Evolutionary conservation across 2,329 filamentous ascomycete species (phyloP).

Genomic region (Phaeosphaeriaceae sp.): DNA sequence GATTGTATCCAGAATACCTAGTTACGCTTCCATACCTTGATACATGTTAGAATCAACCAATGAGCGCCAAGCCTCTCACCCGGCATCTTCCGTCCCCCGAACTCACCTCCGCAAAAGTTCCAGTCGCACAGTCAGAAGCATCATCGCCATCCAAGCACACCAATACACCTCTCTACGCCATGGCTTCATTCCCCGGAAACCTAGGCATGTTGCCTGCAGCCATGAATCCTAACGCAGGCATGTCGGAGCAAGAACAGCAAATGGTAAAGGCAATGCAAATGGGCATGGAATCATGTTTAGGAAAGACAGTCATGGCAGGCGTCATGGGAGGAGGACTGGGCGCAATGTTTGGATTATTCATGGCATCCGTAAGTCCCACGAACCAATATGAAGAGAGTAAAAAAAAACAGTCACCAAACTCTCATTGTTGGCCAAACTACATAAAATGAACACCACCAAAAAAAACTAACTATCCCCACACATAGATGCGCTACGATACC

Average conservation of each 20-base stretch:
- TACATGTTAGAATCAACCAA: no score
- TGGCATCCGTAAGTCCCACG: constrained; percentile 78
- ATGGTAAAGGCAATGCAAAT: constrained; percentile 68
- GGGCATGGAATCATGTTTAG: constrained; percentile 89
- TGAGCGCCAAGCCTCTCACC: constrained; percentile 4
- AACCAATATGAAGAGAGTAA: no score
- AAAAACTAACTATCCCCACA: background rate
- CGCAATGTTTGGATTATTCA: constrained; percentile 94
- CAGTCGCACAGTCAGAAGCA: constrained; percentile 2
- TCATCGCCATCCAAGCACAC: constrained; percentile 11
- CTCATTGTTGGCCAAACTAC: no score
- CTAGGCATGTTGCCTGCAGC: constrained; percentile 29
- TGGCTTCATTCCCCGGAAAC: constrained; percentile 40
- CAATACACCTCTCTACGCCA: constrained; percentile 13
- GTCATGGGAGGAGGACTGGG: constrained; percentile 94
- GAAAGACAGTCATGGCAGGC: constrained; percentile 87
- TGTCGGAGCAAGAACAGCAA: constrained; percentile 54
- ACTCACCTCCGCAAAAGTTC: constrained; percentile 44
- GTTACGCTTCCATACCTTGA: no score
- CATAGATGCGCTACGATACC: constrained; percentile 96
- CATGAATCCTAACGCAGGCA: constrained; percentile 45
- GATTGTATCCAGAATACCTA: no score
- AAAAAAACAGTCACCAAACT: no score
- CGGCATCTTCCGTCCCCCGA: constrained; percentile 43
- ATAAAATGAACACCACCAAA: no score